A percentile compares a stretch with the other conserved stretches of the same genome.
Evolutionary conservation across 208 protist genomes (phyloP).

Genomic region (Acanthamoeba healyi): DNA sequence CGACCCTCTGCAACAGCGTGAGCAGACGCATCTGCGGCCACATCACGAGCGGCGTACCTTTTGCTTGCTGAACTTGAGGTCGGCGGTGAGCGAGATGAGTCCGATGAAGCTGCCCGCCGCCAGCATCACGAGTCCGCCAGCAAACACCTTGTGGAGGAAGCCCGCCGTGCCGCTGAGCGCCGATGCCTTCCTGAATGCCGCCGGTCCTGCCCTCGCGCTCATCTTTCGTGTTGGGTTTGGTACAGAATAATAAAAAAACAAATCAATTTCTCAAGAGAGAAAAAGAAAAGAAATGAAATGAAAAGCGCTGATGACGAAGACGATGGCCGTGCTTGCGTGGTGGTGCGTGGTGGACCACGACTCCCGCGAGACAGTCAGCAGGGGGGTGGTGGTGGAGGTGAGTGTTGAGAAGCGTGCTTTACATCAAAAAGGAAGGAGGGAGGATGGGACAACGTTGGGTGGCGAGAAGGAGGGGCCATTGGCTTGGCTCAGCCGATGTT

Average conservation of each 20-base stretch:
- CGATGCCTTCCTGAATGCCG: not conserved
- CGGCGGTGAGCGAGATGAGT: not conserved
- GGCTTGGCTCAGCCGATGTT: slow-evolving; percentile 4
- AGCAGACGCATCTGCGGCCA: not conserved
- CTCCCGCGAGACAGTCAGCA: too few species aligned
- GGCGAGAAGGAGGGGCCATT: not conserved
- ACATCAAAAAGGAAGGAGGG: not conserved
- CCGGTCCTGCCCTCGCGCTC: not conserved
- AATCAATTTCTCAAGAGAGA: not conserved
- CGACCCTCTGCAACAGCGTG: not conserved
- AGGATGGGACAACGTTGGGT: not conserved
- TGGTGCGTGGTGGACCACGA: too few species aligned
- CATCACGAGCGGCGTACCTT: not conserved
- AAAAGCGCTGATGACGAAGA: too few species aligned
- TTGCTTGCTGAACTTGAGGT: not conserved
- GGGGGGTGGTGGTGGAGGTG: too few species aligned
- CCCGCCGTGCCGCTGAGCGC: not conserved
- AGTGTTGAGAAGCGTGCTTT: not conserved
- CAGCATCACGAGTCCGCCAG: not conserved
- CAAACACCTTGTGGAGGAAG: not conserved
- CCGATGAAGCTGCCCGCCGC: not conserved
- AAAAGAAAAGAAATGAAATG: too few species aligned
- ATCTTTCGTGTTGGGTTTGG: not conserved
- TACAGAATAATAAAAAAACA: not conserved
- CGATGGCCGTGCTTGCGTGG: too few species aligned